Evolutionary conservation across 1,284 basidiomycete genomes (phyloP).

Genomic region (Kwoniella shivajii): DNA sequence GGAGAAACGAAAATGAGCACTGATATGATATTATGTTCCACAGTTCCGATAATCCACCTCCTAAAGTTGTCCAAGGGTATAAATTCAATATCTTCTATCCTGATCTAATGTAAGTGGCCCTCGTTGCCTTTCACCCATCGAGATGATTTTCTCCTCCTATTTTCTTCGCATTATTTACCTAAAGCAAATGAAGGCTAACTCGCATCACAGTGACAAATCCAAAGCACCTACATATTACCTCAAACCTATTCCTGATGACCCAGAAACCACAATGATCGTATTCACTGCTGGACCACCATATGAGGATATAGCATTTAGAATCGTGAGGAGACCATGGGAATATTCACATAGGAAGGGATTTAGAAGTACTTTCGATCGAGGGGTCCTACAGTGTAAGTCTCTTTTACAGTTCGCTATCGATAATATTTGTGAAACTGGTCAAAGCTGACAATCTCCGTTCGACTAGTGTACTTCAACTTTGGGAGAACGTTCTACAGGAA

Average conservation of each 20-base stretch:
- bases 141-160: not conserved
- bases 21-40: not conserved
- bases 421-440: not conserved
- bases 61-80: constrained; percentile 98
- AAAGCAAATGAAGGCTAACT: not conserved
- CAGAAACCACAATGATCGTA: constrained; percentile 89
- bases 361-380: constrained; percentile 61
- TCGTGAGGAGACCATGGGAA: constrained; percentile 98
- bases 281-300: constrained; percentile 98
- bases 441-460: constrained; percentile 9
- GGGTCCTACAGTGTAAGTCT: constrained; percentile 56
- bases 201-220: constrained; percentile 72
- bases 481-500: constrained; percentile 48
- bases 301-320: constrained; percentile 97
- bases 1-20: too few relatives aligned
- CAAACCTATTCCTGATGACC: constrained; percentile 85
- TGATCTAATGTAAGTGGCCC: constrained; percentile 48
- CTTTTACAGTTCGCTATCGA: not conserved
- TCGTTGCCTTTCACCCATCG: not conserved
- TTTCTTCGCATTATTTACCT: not conserved
- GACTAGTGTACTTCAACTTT: constrained; percentile 53
- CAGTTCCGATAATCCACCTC: constrained; percentile 86
- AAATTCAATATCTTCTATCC: constrained; percentile 67
- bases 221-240: constrained; percentile 95
- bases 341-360: constrained; percentile 75